Conservation (phyloP, 2,329 filamentous ascomycete genomes). For the Microcyclosporella mali region DNA sequence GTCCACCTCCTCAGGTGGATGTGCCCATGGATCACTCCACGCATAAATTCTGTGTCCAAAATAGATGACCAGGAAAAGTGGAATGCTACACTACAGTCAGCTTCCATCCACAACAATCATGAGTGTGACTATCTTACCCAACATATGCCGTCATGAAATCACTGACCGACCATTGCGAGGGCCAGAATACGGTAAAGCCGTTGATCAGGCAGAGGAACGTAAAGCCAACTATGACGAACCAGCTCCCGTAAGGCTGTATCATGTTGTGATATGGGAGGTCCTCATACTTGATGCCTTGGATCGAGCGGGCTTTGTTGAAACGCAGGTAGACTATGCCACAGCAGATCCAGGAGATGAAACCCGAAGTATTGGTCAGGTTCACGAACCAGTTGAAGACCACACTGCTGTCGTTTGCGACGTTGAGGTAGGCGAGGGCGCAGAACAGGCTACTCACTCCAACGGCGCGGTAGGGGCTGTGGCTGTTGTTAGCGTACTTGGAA, state of each 20-base stretch:
- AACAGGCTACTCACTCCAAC: conserved; percentile 41
- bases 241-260: conserved; percentile 61
- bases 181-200: conserved; percentile 69
- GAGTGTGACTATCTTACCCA: conserved; percentile 6
- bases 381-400: conserved; percentile 62
- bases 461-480: conserved; percentile 40
- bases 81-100: conserved; percentile 43
- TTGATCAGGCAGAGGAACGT: conserved; percentile 63
- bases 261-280: conserved; percentile 48
- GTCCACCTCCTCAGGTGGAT: conserved; percentile 47
- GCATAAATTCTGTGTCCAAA: conserved; percentile 45
- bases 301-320: conserved; percentile 53
- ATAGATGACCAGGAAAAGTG: conserved; percentile 54
- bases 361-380: conserved; percentile 58
- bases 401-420: conserved; percentile 38
- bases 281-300: conserved; percentile 45
- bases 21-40: conserved; percentile 47
- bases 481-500: background rate
- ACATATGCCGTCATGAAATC: conserved; percentile 63
- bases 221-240: conserved; percentile 53
- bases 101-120: background rate
- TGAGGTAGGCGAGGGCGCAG: conserved; percentile 45
- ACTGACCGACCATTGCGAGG: conserved; percentile 54
- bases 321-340: conserved; percentile 53
- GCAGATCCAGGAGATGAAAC: conserved; percentile 50